Evolutionary conservation across 805 yeast species (phyloP), one percentile per base, ranked within the genome.

Genomic region (Jamesozyma piceae): DNA sequence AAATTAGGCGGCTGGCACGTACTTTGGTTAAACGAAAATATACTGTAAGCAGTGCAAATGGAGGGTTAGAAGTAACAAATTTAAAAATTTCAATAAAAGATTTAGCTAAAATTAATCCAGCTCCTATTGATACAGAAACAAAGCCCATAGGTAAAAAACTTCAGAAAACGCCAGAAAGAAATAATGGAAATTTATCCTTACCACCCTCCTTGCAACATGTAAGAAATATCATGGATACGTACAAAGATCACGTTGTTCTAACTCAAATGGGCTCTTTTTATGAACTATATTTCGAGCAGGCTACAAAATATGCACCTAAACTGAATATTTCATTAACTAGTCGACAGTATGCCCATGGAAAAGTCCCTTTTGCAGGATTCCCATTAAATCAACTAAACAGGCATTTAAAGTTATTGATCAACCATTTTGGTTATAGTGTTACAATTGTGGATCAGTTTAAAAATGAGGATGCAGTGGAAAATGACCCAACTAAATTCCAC

Each of bases 251-350:
- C 47, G 79, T 82, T 0, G 79, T 84, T 0, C 54, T 81, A 31
- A 79, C 88, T 1, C 94, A 87, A 52, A 89, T 88, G 30, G 97
- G 95, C 1, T 76, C 88, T 19, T 86, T 86, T 60, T 86, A 83
- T 52, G 95, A 86, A 63, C 65, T 90, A 3, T 92, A 92, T 57
- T 87, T 84, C 55, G 89, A 89, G 41, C 95, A 88, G 47, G 97
- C 97, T 1, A 75, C 77, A 9, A 71, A 69, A 35, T 78, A 72
- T 56, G 95, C 86, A 0, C 80, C 83, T 2, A 61, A 75, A 41
- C 62, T 92, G 42, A 88, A 88, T 24, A 60, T 90, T 24, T 79
- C 84, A 37, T 70, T 88, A 2, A 82, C 95, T 0, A 67, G 66
- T 30, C 72, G 75, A 52, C 66, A 66, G 42, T 71, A 75, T 32